Evolutionary conservation across 2,329 filamentous ascomycete genomes (phyloP), one percentile per base, ranked within the genome.

Genomic region (Ophiostoma triangulosporum): DNA sequence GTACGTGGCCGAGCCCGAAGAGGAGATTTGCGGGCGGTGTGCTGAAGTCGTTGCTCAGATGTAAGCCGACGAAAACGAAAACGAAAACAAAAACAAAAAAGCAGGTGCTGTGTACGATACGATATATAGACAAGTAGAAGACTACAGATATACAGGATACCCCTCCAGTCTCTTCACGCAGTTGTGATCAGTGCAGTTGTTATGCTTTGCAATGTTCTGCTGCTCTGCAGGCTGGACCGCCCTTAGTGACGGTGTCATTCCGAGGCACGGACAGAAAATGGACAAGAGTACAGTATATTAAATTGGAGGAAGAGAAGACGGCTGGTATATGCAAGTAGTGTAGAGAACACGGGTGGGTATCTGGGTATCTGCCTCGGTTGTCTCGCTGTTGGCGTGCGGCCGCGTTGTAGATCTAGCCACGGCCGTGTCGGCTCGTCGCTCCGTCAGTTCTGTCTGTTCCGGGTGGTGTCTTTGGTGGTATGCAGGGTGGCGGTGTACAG

Each of bases 1-100:
- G 57, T 95, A 88, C 66, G 75, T 85, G 24, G 82, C 85, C n/a
- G 71, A 76, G n/a, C 68, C 69, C 48, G 75, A 83, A 60, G 80
- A 85, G 17, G 66, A 70, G 36, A 69, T 95, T 17, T 97, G 91
- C 66, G 68, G 67, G 49, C 73, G 88, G 63, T 97, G 91, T 65
- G 80, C 83, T 29, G 75, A 79, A 12, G 78, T 84, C 33, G 75
- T 91, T 15, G 22, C 26, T 7, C 20, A 35, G 31, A 8, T 12
- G 6, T 29, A 29, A 15, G 36, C 3, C 17, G 4, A 20, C 11
- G 6, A 7, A 3, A 29, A 46, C 4, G 9, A 14, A 6, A 11
- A 33, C 3, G 3, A 46, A 29, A 17, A 29, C 26, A 29, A 46
- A 22, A 46, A 31, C 24, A n/a, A n/a, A n/a, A n/a, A n/a, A n/a